Percentiles rank a stretch among this genome's conserved stretches.
These are phyloP conservation scores for Myxozyma vanderwaltii DNA, from an alignment of 805 yeast genomes.

Conservation along the genomic window DNA sequence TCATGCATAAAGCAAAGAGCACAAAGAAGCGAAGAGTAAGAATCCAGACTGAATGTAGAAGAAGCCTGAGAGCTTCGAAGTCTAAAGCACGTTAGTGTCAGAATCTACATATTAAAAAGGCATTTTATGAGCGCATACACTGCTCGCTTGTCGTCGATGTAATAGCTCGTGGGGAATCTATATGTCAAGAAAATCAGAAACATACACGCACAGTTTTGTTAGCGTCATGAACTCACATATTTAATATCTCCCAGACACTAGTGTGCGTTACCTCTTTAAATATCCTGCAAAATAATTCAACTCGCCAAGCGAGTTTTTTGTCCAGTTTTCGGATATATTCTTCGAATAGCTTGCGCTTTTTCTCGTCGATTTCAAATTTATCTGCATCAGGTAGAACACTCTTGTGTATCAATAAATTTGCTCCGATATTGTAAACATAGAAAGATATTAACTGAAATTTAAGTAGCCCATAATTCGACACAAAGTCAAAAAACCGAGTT, in stretches of 20 bases:
- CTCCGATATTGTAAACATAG: conserved; percentile 7
- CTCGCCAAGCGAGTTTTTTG: conserved; percentile 1
- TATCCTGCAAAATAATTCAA: conserved; percentile 18
- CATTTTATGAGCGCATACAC: conserved; percentile 5
- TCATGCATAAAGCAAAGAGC: conserved; percentile 30
- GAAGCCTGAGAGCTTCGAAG: conserved; percentile 24
- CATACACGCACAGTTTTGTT: not conserved
- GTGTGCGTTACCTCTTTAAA: conserved; percentile 25
- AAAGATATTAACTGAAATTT: conserved; percentile 19
- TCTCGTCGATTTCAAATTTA: conserved; percentile 25
- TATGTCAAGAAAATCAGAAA: not conserved
- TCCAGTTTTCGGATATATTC: conserved; percentile 17
- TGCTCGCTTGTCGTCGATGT: conserved; percentile 23
- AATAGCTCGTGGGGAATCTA: conserved; percentile 19
- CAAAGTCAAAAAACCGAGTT: conserved; percentile 14
- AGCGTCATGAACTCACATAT: conserved; percentile 6
- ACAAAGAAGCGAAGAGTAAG: conserved; percentile 29
- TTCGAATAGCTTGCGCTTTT: conserved; percentile 19
- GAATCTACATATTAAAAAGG: not conserved
- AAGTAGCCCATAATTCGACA: conserved; percentile 15
- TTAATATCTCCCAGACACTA: conserved; percentile 23
- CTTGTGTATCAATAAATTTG: conserved; percentile 4
- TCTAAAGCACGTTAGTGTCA: not conserved
- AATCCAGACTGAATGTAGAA: conserved; percentile 18
- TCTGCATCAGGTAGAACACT: conserved; percentile 17